Conservation (phyloP, 805 yeast species). For the Wickerhamiella kurtzmanii region DNA sequence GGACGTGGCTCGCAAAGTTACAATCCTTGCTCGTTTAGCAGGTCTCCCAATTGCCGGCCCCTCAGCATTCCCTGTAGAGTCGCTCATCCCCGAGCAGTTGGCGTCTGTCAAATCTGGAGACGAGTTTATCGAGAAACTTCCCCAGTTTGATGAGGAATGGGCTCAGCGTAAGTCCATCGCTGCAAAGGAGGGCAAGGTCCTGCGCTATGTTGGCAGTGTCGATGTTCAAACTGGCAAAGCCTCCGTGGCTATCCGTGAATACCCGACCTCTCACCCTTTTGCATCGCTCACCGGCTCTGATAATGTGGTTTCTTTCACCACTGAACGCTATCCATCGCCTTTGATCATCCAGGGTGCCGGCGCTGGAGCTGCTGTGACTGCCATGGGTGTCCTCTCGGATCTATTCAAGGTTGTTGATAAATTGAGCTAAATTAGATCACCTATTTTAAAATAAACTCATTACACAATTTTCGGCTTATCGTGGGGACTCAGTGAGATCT, state of each 20-base stretch:
- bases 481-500: not conserved
- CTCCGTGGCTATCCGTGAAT: constrained; percentile 72
- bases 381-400: constrained; percentile 90
- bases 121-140: constrained; percentile 70
- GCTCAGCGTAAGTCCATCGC: constrained; percentile 71
- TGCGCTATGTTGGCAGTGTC: constrained; percentile 86
- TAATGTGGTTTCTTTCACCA: constrained; percentile 82
- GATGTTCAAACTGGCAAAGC: constrained; percentile 48
- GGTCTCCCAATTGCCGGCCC: constrained; percentile 80
- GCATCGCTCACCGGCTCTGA: constrained; percentile 94
- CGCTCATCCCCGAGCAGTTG: constrained; percentile 77
- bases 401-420: constrained; percentile 73
- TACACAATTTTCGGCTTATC: not conserved
- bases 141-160: constrained; percentile 69
- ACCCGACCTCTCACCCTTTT: constrained; percentile 82
- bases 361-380: constrained; percentile 66
- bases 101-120: constrained; percentile 47
- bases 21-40: constrained; percentile 85
- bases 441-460: not conserved
- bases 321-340: constrained; percentile 87
- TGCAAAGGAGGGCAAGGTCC: constrained; percentile 66
- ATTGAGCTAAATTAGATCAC: not conserved
- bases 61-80: constrained; percentile 84
- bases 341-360: constrained; percentile 95
- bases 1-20: constrained; percentile 96